Evolutionary conservation across 208 protist species (phyloP).

Genomic region (Leishmania tropica): DNA sequence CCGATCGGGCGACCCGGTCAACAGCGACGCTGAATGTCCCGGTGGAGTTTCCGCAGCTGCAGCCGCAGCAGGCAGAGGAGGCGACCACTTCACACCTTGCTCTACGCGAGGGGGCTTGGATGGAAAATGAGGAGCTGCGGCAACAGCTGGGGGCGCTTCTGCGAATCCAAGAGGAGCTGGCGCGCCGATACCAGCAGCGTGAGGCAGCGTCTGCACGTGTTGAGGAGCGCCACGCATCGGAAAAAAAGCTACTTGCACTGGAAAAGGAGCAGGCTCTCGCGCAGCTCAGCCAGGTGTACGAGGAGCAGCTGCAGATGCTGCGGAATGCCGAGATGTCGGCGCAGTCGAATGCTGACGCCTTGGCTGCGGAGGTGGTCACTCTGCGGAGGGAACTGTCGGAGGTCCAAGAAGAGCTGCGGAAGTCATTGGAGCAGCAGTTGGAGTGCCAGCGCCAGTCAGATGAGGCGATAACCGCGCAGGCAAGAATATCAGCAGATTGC

Average conservation of each 20-base stretch:
- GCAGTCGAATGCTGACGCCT: neutral
- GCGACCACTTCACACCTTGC: neutral
- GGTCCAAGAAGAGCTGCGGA: conserved; percentile 15
- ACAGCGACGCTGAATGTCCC: neutral
- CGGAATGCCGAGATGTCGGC: conserved; percentile 3
- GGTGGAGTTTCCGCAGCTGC: neutral
- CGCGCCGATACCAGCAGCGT: conserved; percentile 20
- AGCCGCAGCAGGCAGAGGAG: conserved; percentile 1
- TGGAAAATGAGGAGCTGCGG: conserved; percentile 23
- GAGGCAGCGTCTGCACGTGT: neutral
- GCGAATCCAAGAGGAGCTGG: conserved; percentile 30
- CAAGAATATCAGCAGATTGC: conserved; percentile 4
- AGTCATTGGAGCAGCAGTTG: conserved; percentile 9
- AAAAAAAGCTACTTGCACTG: conserved; percentile 6
- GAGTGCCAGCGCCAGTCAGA: conserved; percentile 2
- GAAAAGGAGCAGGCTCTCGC: conserved; percentile 7
- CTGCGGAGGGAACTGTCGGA: conserved; percentile 7
- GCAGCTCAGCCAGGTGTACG: conserved; percentile 2
- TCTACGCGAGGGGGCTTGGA: neutral
- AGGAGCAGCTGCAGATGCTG: conserved; percentile 1
- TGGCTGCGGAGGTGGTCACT: conserved; percentile 1
- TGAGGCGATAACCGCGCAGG: neutral
- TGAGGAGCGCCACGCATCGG: conserved; percentile 8
- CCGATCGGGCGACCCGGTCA: neutral
- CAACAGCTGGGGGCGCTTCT: conserved; percentile 17